phyloP scores from a whole-genome alignment of 257 asterid genomes.

The Gentiana macrophylla region DNA sequence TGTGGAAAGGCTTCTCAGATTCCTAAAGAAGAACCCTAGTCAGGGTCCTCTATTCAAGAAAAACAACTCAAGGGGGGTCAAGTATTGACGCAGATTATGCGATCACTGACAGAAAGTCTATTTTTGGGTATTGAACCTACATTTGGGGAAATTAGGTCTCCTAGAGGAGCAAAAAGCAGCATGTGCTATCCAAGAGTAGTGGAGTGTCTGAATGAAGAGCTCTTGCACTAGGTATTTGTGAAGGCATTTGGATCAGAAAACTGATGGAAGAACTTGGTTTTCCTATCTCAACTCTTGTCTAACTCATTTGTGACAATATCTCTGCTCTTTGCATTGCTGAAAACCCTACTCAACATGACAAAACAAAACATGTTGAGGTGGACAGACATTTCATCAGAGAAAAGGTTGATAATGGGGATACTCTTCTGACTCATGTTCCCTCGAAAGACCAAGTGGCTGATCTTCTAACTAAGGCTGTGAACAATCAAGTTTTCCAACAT shows the following conservation, averaged over 20 bases:
- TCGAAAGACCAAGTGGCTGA: too few relatives aligned
- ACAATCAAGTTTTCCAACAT: too few relatives aligned
- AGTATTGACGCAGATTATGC: slow-evolving; percentile 4
- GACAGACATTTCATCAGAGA: background rate
- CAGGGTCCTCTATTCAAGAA: background rate
- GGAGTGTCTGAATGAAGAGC: background rate
- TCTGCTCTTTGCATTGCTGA: slow-evolving; percentile 1
- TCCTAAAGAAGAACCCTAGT: background rate
- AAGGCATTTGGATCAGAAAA: background rate
- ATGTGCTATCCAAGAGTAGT: background rate
- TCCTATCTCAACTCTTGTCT: background rate
- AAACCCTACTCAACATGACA: slow-evolving; percentile 5
- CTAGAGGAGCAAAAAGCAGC: slow-evolving; percentile 8
- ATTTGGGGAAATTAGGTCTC: slow-evolving; percentile 4
- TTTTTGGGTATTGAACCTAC: background rate
- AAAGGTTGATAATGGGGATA: background rate
- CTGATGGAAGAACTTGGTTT: background rate
- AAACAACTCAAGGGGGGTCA: background rate
- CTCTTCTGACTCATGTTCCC: too few relatives aligned
- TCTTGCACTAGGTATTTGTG: background rate
- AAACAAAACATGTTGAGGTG: background rate
- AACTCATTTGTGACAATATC: background rate
- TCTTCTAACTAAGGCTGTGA: too few relatives aligned
- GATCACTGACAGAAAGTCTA: background rate
- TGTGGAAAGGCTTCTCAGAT: background rate